These are phyloP conservation scores for Aspergillus hancockii DNA, from an alignment of 495 filamentous ascomycete genomes.

Conservation along the genomic window DNA sequence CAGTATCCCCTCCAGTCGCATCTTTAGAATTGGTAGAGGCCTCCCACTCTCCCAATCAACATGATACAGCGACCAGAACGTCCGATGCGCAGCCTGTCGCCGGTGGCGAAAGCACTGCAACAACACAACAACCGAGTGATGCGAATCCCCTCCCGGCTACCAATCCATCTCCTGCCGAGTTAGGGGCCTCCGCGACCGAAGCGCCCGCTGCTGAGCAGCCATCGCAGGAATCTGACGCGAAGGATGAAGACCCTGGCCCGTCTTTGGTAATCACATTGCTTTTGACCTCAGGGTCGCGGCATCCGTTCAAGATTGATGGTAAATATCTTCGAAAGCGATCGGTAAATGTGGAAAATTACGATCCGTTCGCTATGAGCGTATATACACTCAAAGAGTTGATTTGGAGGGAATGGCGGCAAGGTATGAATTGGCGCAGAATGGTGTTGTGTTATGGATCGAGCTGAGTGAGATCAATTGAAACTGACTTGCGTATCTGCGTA, in stretches of 20 bases:
- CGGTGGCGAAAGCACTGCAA: slow-evolving; percentile 28
- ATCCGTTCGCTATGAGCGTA: slow-evolving; percentile 84
- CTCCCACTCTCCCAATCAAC: slow-evolving; percentile 17
- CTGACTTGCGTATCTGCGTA: slow-evolving; percentile 22
- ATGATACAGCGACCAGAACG: slow-evolving; percentile 16
- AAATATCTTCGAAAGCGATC: slow-evolving; percentile 80
- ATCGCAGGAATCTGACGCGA: slow-evolving; percentile 39
- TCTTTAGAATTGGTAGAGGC: slow-evolving; percentile 17
- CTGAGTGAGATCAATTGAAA: neutral
- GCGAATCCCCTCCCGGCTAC: slow-evolving; percentile 15
- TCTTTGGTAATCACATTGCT: slow-evolving; percentile 68
- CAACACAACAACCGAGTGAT: slow-evolving; percentile 23
- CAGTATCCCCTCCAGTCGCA: slow-evolving; percentile 7
- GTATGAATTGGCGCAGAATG: slow-evolving; percentile 37
- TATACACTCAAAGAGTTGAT: slow-evolving; percentile 93
- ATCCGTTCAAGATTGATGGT: slow-evolving; percentile 84
- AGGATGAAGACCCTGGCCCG: slow-evolving; percentile 46
- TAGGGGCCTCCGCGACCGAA: slow-evolving; percentile 36
- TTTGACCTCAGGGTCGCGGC: slow-evolving; percentile 75
- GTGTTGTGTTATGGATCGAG: slow-evolving; percentile 1
- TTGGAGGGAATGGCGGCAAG: slow-evolving; percentile 81
- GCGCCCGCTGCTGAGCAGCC: slow-evolving; percentile 27
- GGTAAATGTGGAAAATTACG: slow-evolving; percentile 70
- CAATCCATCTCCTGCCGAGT: slow-evolving; percentile 28
- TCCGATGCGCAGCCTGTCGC: slow-evolving; percentile 29